Percentiles rank a stretch among this genome's conserved stretches.
Evolutionary conservation across 148 eudicot genomes (phyloP).

Genomic region (Amaranthus hypochondriacus): DNA sequence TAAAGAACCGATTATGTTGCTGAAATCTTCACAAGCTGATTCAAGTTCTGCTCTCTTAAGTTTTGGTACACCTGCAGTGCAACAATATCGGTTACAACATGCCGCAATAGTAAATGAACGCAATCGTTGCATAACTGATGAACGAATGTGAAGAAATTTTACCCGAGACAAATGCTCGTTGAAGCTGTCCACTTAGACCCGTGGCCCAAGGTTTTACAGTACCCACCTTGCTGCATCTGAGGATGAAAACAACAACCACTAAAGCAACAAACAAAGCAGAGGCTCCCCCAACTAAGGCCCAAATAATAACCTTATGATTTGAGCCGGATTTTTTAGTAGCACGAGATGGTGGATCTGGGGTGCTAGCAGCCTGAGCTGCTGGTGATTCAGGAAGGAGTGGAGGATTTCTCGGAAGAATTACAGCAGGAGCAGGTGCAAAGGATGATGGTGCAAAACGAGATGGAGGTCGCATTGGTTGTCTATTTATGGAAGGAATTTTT

Average conservation of each 20-base stretch:
- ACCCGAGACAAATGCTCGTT: slow-evolving; percentile 84
- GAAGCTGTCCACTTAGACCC: slow-evolving; percentile 84
- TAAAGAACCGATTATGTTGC: slow-evolving; percentile 69
- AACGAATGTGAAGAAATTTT: slow-evolving; percentile 1
- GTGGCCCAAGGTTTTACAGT: slow-evolving; percentile 82
- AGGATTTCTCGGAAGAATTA: slow-evolving; percentile 18
- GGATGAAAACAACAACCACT: slow-evolving; percentile 30
- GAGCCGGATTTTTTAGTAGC: slow-evolving; percentile 25
- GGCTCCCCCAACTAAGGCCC: slow-evolving; percentile 40
- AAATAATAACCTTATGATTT: slow-evolving; percentile 26
- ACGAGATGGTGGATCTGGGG: slow-evolving; percentile 26
- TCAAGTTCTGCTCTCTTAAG: slow-evolving; percentile 76
- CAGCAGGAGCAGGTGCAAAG: slow-evolving; percentile 20
- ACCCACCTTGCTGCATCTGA: slow-evolving; percentile 46
- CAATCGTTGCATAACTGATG: not conserved
- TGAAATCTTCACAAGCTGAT: slow-evolving; percentile 83
- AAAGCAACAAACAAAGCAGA: slow-evolving; percentile 28
- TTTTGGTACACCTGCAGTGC: slow-evolving; percentile 66
- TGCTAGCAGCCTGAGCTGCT: slow-evolving; percentile 23
- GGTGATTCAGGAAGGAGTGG: slow-evolving; percentile 19
- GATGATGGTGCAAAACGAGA: slow-evolving; percentile 22
- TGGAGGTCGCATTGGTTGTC: not conserved
- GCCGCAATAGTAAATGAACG: not conserved
- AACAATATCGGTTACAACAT: slow-evolving; percentile 4
- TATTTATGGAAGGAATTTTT: not conserved